Conservation (phyloP, 1,139 yeast species). For the Komagataea norvegica region DNA sequence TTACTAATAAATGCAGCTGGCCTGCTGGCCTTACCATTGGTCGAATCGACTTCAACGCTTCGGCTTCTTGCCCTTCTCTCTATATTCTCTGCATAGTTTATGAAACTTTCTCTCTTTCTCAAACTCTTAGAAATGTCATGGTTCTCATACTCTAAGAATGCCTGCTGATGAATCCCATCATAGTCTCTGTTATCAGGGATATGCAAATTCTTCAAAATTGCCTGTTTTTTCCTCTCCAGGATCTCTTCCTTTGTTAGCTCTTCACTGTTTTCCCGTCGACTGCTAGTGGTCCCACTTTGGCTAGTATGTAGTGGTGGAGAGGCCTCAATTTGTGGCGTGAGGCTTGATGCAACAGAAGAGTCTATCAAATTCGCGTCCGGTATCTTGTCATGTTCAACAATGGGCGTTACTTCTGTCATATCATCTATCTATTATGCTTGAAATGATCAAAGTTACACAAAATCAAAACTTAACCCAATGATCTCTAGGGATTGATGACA, state of each 20-base stretch:
- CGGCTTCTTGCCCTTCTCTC: conserved; percentile 13
- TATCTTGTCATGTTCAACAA: not conserved
- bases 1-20: not conserved
- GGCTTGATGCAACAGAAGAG: too few relatives aligned
- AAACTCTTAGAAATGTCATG: conserved; percentile 17
- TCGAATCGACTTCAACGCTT: conserved; percentile 2
- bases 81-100: conserved; percentile 7
- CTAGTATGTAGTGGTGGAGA: not conserved
- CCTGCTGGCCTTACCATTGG: not conserved
- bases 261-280: conserved; percentile 3
- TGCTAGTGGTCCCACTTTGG: conserved; percentile 5
- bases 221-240: conserved; percentile 14
- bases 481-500: too few relatives aligned
- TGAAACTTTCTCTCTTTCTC: conserved; percentile 13
- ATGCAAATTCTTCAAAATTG: conserved; percentile 20
- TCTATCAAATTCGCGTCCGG: too few relatives aligned
- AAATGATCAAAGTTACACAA: too few relatives aligned
- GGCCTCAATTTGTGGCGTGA: too few relatives aligned
- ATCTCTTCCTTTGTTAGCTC: conserved; percentile 13
- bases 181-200: conserved; percentile 29
- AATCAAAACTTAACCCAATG: too few relatives aligned
- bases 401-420: not conserved
- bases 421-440: too few relatives aligned
- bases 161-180: conserved; percentile 25
- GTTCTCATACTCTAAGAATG: conserved; percentile 19